Evolutionary conservation across 2,329 filamentous ascomycete genomes (phyloP), one percentile per base, ranked within the genome.

Genomic region (Teratosphaeriaceae sp.): DNA sequence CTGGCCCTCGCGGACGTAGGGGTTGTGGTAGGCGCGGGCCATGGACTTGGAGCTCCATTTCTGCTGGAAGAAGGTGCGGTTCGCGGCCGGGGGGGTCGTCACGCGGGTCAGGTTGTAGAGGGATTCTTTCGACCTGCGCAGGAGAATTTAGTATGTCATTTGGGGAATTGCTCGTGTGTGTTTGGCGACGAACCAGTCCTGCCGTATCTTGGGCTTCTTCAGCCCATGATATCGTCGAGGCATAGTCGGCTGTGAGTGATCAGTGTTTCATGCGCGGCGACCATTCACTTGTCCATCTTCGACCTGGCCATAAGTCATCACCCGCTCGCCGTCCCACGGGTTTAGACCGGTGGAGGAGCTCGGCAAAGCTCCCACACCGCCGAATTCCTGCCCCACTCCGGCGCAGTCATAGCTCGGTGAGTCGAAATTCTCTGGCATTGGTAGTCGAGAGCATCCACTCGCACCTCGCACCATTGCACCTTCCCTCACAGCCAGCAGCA

Each of bases 111-210:
- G 70, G 69, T 96, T 96, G 79, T 86, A 98, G 51, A 98, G 76
- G 63, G 94, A 95, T 75, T 88, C 88, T 72, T 95, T 94, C 74
- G 88, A 94, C 92, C 90, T 96, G 73, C 88, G 88, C 73, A 92
- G 86, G 59, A 90, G 84, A 66, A 95, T 65, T 85, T 88, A n/a
- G n/a, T 94, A 88, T 38, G 35, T 4, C 12, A 30, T 6, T 38
- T 19, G n/a, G n/a, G n/a, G n/a, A n/a, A n/a, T n/a, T n/a, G 35
- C 34, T 11, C 9, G 15, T 26, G 35, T 26, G 22, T 16, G n/a
- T n/a, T n/a, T n/a, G n/a, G n/a, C n/a, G 7, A 20, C 8, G 11
- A 38, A 12, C 11, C 13, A 6, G 35, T 23, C 48, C 29, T 36
- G 27, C 19, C 36, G 38, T 23, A 42, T 39, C 33, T 37, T 24